Evolutionary conservation across 2,329 filamentous ascomycete species (phyloP), one percentile per base, ranked within the genome.

Genomic region (Botrytis pseudocinerea): DNA sequence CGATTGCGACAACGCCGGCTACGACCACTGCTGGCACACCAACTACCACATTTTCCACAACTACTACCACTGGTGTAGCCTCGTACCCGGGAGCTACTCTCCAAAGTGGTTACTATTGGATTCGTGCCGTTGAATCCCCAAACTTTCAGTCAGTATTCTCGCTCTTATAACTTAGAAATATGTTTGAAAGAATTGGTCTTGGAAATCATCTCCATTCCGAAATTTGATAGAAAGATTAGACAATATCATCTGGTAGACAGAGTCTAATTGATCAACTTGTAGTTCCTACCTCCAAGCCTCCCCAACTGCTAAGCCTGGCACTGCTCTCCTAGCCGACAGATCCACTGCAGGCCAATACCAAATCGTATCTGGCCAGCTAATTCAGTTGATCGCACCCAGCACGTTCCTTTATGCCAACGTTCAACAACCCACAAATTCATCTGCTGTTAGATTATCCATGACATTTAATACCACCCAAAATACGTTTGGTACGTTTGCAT

Each of bases 311-410:
- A 74, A 82, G 0, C 80, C 85, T 1, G 85, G 86, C 16, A 80
- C 82, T 40, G 88, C 88, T 2, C 81, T 88, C 42, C 83, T 90
- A 71, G 84, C 84, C 64, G 83, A 82, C 74, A 83, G 85, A 80
- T 85, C 82, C 9, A 86, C 85, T 1, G 88, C 88, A 0, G 88
- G 88, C 0, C 88, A 90, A 79, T 89, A 87, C 82, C 85, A 87
- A 75, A 83, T 90, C 73, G 82, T 85, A 5, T 81, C 83, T 62
- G 87, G 87, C 0, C 88, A 90, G 80, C 84, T 76, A 7, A 84
- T 88, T 2, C 84, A 88, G 76, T 82, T 87, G 70, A 83, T 83
- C 14, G 82, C 64, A 78, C 70, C 70, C 0, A 77, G 71, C 12
- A 77, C 78, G 8, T 69, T 75, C 12, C 74, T 80, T 1, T 80